These are phyloP conservation scores for Monilinia polystroma DNA, from an alignment of 2,329 filamentous ascomycete species.

Conservation along the genomic window DNA sequence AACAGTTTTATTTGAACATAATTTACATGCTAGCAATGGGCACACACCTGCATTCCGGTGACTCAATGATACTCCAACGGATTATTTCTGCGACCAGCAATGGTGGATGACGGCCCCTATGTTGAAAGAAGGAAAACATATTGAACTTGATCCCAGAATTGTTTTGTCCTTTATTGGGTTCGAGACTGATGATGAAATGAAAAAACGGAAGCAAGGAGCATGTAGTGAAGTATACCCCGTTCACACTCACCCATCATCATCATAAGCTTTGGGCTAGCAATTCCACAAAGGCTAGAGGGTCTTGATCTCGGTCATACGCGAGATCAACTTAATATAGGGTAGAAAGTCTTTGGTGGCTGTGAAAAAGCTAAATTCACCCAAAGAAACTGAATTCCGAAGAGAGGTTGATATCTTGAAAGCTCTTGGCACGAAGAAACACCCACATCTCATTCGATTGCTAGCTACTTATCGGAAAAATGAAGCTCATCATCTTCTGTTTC, in stretches of 20 bases:
- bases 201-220: constrained; percentile 27
- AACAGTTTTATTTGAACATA: no score
- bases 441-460: constrained; percentile 37
- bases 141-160: constrained; percentile 24
- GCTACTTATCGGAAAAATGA: constrained; percentile 34
- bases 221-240: constrained; percentile 32
- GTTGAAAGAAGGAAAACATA: constrained; percentile 23
- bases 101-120: constrained; percentile 32
- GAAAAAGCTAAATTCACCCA: constrained; percentile 27
- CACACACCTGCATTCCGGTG: background rate
- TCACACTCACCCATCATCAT: constrained; percentile 30
- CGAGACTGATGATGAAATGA: background rate
- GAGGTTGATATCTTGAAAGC: constrained; percentile 26
- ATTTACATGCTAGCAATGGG: background rate
- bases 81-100: constrained; percentile 26
- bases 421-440: constrained; percentile 27
- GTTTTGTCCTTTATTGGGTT: constrained; percentile 29
- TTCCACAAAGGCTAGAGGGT: background rate
- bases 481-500: constrained; percentile 39
- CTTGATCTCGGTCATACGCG: background rate
- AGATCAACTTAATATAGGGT: constrained; percentile 22
- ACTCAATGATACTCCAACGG: background rate
- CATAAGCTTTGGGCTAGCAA: constrained; percentile 27
- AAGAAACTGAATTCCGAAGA: constrained; percentile 27
- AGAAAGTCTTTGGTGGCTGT: constrained; percentile 29